A percentile compares a stretch with the other conserved stretches of the same genome.
phyloP scores from a whole-genome alignment of 2,329 filamentous ascomycete species.

The Neofusicoccum parvum region DNA sequence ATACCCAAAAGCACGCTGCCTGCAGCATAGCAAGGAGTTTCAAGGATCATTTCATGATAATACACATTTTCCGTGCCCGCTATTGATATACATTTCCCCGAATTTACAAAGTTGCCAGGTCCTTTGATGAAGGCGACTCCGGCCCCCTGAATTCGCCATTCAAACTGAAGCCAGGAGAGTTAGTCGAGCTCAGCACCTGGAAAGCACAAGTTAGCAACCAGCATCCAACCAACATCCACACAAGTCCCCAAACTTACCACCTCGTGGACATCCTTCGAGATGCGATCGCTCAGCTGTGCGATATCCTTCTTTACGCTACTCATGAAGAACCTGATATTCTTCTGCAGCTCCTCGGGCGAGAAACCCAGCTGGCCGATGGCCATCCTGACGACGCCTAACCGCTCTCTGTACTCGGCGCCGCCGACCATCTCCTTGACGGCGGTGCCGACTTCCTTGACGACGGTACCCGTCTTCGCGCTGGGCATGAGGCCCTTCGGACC shows the following conservation, averaged over 20 bases:
- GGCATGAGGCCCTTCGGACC: constrained; percentile 94
- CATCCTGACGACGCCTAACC: constrained; percentile 79
- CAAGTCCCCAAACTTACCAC: constrained; percentile 51
- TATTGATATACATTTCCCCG: constrained; percentile 32
- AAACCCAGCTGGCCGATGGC: constrained; percentile 90
- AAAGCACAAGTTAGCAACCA: neutral
- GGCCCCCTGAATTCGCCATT: constrained; percentile 72
- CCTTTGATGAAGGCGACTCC: constrained; percentile 38
- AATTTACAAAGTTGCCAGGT: constrained; percentile 28
- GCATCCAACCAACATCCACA: constrained; percentile 43
- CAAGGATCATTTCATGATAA: constrained; percentile 28
- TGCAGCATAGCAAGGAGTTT: neutral
- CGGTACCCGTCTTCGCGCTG: constrained; percentile 81
- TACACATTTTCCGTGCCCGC: constrained; percentile 35
- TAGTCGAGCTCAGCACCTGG: constrained; percentile 79
- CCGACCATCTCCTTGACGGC: constrained; percentile 81
- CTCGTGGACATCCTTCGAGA: constrained; percentile 73
- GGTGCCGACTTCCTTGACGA: constrained; percentile 76
- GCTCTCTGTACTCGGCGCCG: constrained; percentile 84
- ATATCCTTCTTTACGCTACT: constrained; percentile 78
- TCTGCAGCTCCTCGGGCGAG: constrained; percentile 80
- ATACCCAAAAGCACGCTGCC: neutral
- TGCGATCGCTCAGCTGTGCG: constrained; percentile 61
- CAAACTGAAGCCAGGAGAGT: constrained; percentile 83
- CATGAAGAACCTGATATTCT: constrained; percentile 80